These are phyloP conservation scores for Trichoderma erinaceum DNA, from an alignment of 495 filamentous ascomycete genomes.

Conservation along the genomic window DNA sequence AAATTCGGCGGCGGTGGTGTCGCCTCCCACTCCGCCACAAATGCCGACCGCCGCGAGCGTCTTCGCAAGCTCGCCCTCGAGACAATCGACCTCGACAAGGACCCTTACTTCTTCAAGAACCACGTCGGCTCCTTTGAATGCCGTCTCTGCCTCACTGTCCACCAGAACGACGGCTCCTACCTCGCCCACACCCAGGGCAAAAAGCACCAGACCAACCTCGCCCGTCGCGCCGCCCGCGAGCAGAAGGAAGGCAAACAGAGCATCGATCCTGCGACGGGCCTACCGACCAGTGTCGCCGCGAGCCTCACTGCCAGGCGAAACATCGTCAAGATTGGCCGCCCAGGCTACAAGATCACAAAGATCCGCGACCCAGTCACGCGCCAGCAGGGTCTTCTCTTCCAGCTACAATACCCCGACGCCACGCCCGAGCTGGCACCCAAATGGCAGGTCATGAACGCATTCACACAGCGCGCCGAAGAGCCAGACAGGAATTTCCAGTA, in stretches of 20 bases:
- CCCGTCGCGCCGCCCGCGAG: slow-evolving; percentile 86
- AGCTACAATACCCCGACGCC: slow-evolving; percentile 94
- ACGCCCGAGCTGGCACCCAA: slow-evolving; percentile 65
- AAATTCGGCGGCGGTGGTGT: slow-evolving; percentile 98
- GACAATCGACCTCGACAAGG: slow-evolving; percentile 97
- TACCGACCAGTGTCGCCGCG: slow-evolving; percentile 66
- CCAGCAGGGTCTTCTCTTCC: slow-evolving; percentile 86
- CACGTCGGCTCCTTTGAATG: slow-evolving; percentile 98
- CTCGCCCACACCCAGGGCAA: slow-evolving; percentile 97
- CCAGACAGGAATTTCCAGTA: slow-evolving; percentile 94
- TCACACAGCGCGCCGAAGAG: slow-evolving; percentile 91
- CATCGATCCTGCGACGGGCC: slow-evolving; percentile 67
- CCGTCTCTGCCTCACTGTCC: slow-evolving; percentile 94
- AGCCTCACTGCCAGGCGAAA: slow-evolving; percentile 63
- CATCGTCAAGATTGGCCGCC: slow-evolving; percentile 93
- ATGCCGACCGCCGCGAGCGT: slow-evolving; percentile 94
- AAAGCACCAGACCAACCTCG: slow-evolving; percentile 99
- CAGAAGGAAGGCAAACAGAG: slow-evolving; percentile 72
- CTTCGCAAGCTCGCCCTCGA: slow-evolving; percentile 97
- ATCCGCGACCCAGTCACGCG: slow-evolving; percentile 82
- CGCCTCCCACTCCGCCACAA: slow-evolving; percentile 85
- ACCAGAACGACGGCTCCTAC: slow-evolving; percentile 99
- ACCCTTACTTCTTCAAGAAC: slow-evolving; percentile 99
- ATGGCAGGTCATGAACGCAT: slow-evolving; percentile 95
- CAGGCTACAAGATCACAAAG: slow-evolving; percentile 98